These are phyloP conservation scores for Coix lacrymajobi DNA, from an alignment of 176 grass and related monocot genomes.

Conservation along the genomic window DNA sequence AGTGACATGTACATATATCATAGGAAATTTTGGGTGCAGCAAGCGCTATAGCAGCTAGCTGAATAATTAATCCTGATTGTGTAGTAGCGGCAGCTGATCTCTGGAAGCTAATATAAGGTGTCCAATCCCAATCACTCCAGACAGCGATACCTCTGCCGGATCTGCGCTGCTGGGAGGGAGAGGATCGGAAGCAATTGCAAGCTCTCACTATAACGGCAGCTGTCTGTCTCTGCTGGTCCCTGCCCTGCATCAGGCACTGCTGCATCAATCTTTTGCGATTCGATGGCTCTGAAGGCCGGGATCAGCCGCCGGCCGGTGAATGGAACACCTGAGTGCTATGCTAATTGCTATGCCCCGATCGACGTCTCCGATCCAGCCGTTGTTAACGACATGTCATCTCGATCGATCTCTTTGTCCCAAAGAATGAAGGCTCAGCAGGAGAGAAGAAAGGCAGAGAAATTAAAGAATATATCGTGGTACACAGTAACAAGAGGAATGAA, in stretches of 20 bases:
- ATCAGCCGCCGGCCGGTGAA: no score
- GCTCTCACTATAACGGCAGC: constrained; percentile 5
- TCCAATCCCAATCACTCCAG: constrained; percentile 41
- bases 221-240: background rate
- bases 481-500: background rate
- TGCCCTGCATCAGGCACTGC: background rate
- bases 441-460: background rate
- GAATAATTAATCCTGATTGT: background rate
- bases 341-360: background rate
- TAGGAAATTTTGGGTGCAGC: background rate
- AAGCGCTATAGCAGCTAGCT: background rate
- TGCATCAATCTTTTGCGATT: background rate
- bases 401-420: background rate
- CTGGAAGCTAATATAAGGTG: constrained; percentile 33
- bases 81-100: constrained; percentile 15
- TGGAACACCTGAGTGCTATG: no score
- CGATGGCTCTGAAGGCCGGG: background rate
- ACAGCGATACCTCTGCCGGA: constrained; percentile 25
- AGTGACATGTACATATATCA: background rate
- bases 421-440: background rate
- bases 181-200: constrained; percentile 15
- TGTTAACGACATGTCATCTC: background rate
- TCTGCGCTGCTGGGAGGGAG: background rate
- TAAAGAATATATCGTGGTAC: background rate
- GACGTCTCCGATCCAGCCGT: background rate